A percentile compares a stretch with the other conserved stretches of the same genome.
Conservation (phyloP, 148 eudicot genomes). For the Fagopyrum tataricum region DNA sequence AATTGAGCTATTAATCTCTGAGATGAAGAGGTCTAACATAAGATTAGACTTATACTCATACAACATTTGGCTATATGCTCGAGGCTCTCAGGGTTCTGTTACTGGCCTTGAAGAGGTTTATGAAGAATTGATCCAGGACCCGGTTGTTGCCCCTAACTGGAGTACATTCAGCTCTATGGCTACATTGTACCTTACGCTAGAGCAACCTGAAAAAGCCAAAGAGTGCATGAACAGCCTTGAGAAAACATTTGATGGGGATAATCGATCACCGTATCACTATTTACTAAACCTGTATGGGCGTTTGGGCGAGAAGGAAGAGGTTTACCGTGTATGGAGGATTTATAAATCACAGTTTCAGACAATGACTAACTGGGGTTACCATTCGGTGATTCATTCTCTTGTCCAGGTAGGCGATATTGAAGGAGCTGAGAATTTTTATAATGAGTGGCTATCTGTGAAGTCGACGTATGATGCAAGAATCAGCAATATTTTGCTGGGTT, state of each 20-base stretch:
- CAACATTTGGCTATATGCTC: slow-evolving; percentile 75
- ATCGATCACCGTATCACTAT: slow-evolving; percentile 62
- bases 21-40: slow-evolving; percentile 59
- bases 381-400: slow-evolving; percentile 64
- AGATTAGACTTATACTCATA: slow-evolving; percentile 57
- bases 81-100: slow-evolving; percentile 50
- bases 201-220: slow-evolving; percentile 47
- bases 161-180: slow-evolving; percentile 78
- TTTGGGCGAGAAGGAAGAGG: slow-evolving; percentile 62
- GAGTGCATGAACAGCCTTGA: slow-evolving; percentile 54
- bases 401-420: slow-evolving; percentile 57
- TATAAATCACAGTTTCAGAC: slow-evolving; percentile 44
- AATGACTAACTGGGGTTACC: slow-evolving; percentile 61
- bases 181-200: slow-evolving; percentile 47
- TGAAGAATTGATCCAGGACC: slow-evolving; percentile 44
- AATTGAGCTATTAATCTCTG: slow-evolving; percentile 45
- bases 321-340: slow-evolving; percentile 60
- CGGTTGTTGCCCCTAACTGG: slow-evolving; percentile 49
- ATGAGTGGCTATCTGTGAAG: slow-evolving; percentile 68
- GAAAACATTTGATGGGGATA: slow-evolving; percentile 34
- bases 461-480: slow-evolving; percentile 53
- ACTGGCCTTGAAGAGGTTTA: slow-evolving; percentile 69
- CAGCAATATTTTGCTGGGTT: slow-evolving; percentile 55
- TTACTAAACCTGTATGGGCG: slow-evolving; percentile 62
- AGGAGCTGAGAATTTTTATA: slow-evolving; percentile 62